Evolutionary conservation across 495 filamentous ascomycete species (phyloP), one percentile per base, ranked within the genome.

Genomic region (Xylaria longipes): DNA sequence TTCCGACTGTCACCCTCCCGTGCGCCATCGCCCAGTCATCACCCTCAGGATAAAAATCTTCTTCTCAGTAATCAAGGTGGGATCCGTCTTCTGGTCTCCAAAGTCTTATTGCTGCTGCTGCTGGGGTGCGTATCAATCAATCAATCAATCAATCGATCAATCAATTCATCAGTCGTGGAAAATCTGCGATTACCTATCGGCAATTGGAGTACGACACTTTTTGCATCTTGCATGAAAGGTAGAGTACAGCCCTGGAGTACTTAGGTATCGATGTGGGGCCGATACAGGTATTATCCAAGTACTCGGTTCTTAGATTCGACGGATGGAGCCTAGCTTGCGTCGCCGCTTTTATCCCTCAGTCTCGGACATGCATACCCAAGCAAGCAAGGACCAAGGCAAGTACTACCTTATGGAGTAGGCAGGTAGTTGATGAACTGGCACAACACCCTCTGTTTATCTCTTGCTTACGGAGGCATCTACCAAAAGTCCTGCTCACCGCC

Each of bases 1-100:
- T 64, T 56, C 48, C 46, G 48, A 67, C 31, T 67, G 48, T n/a
- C 31, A 67, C 65, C 65, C 46, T 67, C 33, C 33, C 35, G 60
- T 22, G 37, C 48, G 45, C 31, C 12, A 37, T 33, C 31, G 29
- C 20, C 45, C 9, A 20, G 41, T 45, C 43, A 52, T 63, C 37
- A 6, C 15, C 37, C 25, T 43, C n/a, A 63, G 37, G 12, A 63
- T 43, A 63, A 63, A 63, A 25, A 25, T 9, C 11, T 25, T 29
- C 37, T 63, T n/a, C 35, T 27, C 37, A 41, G 60, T 60, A 56
- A 56, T 56, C 52, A 56, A 56, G 52, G 57, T 60, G 31, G 57
- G 9, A 37, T 41, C 14, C 3, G 33, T 39, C 37, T 22, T 62
- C 11, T 62, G 22, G 22, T 46, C 43, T 66, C 27, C 62, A 65